phyloP scores from a whole-genome alignment of 1,139 yeast species.

The Nakaseomyces delphensis region DNA sequence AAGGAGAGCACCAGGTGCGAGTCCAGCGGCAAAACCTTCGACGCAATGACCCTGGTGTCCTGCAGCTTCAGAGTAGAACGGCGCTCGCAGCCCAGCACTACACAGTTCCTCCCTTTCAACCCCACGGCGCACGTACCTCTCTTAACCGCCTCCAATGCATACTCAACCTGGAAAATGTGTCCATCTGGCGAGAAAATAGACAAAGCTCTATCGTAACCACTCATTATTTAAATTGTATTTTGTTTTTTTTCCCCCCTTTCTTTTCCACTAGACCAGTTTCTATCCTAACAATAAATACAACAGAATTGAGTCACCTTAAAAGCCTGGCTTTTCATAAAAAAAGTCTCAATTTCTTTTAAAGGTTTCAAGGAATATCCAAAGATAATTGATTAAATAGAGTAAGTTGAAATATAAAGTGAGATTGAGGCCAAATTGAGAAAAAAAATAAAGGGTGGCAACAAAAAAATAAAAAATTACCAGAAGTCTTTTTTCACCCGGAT shows the following conservation, averaged over 20 bases:
- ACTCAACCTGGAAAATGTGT: conserved; percentile 97
- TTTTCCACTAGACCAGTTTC: not conserved
- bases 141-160: conserved; percentile 95
- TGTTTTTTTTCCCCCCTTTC: not conserved
- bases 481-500: no score
- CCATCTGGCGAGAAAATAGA: conserved; percentile 99
- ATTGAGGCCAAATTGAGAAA: no score
- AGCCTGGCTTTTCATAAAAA: no score
- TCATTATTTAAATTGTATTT: conserved; percentile 40
- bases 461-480: not conserved
- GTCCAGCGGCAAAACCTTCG: conserved; percentile 86
- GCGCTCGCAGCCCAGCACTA: conserved; percentile 93
- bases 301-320: no score
- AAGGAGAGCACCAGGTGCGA: conserved; percentile 86
- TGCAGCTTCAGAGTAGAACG: conserved; percentile 90
- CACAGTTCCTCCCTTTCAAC: conserved; percentile 80
- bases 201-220: conserved; percentile 99
- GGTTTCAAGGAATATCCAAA: no score
- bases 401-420: no score
- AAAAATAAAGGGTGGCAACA: not conserved
- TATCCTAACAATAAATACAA: no score
- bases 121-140: conserved; percentile 98
- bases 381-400: no score
- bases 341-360: no score
- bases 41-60: conserved; percentile 93